Evolutionary conservation across 2,329 filamentous ascomycete genomes (phyloP).

Genomic region (Claviceps capensis): DNA sequence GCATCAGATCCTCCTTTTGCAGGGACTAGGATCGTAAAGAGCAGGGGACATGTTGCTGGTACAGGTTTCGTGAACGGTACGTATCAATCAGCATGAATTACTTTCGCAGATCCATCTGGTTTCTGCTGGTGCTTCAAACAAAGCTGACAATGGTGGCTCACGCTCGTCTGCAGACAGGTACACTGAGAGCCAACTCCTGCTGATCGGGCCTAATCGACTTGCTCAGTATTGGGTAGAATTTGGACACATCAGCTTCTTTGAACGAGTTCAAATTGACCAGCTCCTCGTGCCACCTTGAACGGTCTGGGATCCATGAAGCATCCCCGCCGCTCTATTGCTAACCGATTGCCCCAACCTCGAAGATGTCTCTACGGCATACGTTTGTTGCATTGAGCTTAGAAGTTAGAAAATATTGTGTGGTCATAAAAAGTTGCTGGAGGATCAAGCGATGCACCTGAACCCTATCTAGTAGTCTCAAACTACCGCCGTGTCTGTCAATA

Average conservation of each 20-base stretch:
- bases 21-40: constrained; percentile 61
- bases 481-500: no score
- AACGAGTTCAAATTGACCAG: constrained; percentile 44
- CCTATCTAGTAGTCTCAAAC: no score
- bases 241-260: constrained; percentile 45
- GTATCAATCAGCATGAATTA: constrained; percentile 13
- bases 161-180: constrained; percentile 45
- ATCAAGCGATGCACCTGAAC: no score
- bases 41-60: constrained; percentile 64
- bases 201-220: constrained; percentile 62
- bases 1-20: constrained; percentile 54
- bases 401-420: no score
- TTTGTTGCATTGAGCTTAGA: no score
- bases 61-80: constrained; percentile 59
- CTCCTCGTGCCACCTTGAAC: constrained; percentile 22
- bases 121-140: no score
- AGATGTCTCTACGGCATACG: no score
- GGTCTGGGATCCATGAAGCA: background rate
- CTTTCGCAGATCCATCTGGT: background rate
- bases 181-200: constrained; percentile 61
- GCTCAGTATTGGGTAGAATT: constrained; percentile 70
- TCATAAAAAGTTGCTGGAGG: no score
- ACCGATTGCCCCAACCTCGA: no score
- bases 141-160: constrained; percentile 1
- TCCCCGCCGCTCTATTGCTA: no score